These are phyloP conservation scores for Schizothecium vesticola DNA, from an alignment of 495 filamentous ascomycete genomes.

Conservation along the genomic window DNA sequence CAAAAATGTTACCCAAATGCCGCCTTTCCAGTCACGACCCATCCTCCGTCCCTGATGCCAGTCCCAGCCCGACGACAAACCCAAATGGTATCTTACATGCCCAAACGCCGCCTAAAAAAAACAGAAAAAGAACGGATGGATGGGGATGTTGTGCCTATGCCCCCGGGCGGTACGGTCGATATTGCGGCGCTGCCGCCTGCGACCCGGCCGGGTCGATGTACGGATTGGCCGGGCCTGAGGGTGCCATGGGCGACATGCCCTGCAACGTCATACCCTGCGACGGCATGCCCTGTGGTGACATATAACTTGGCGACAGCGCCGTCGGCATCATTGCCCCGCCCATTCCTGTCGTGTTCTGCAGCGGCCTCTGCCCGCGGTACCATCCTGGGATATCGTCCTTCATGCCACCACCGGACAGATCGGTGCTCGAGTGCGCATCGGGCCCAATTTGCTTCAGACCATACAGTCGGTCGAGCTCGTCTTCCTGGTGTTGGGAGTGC, in stretches of 20 bases:
- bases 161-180: constrained; percentile 18
- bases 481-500: constrained; percentile 18
- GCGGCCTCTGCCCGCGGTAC: constrained; percentile 26
- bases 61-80: background rate
- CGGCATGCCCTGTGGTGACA: background rate
- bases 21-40: background rate
- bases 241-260: background rate
- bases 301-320: background rate
- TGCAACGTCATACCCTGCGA: background rate
- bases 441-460: constrained; percentile 17
- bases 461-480: constrained; percentile 28
- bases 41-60: background rate
- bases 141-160: background rate
- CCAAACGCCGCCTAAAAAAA: background rate
- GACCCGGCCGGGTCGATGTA: constrained; percentile 1
- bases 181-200: constrained; percentile 15
- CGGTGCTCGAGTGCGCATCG: constrained; percentile 2
- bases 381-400: constrained; percentile 26
- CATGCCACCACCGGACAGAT: constrained; percentile 4
- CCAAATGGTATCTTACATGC: background rate
- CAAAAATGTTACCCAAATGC: background rate
- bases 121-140: background rate
- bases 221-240: constrained; percentile 1
- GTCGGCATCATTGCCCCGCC: constrained; percentile 6
- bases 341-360: background rate